Evolutionary conservation across 1,284 basidiomycete species (phyloP).

Genomic region (Cystobasidiaceae sp.): DNA sequence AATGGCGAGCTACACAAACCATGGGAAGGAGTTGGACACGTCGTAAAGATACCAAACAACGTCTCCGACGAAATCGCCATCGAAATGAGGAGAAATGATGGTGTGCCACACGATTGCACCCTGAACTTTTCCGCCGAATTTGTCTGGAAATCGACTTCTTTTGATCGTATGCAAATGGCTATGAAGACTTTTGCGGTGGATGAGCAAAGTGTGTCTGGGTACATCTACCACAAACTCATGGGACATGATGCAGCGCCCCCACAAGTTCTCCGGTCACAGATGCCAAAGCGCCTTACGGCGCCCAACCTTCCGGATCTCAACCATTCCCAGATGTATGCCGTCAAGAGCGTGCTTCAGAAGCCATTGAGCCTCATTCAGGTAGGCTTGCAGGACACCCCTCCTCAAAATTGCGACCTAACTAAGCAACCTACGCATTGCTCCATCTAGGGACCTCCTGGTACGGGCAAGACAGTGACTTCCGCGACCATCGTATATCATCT

Average conservation of each 20-base stretch:
- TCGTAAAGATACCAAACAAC: conserved; percentile 99
- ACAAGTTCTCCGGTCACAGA: conserved; percentile 72
- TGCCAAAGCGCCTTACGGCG: conserved; percentile 94
- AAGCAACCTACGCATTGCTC: not conserved
- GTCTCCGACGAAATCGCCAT: conserved; percentile 96
- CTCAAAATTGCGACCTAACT: not conserved
- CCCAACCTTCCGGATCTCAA: conserved; percentile 97
- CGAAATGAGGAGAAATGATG: conserved; percentile 82
- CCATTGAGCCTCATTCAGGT: conserved; percentile 92
- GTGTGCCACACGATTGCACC: conserved; percentile 86
- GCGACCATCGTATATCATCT: conserved; percentile 98
- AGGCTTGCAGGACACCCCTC: conserved; percentile 25
- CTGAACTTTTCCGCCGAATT: conserved; percentile 96
- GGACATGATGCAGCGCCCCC: conserved; percentile 87
- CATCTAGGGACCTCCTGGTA: conserved; percentile 81
- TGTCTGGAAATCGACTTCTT: conserved; percentile 99
- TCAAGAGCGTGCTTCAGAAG: conserved; percentile 96
- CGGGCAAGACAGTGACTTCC: conserved; percentile 99
- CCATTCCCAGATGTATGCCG: conserved; percentile 98
- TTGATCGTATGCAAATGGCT: conserved; percentile 96
- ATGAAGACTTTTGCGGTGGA: conserved; percentile 99
- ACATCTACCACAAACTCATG: conserved; percentile 97
- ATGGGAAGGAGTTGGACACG: conserved; percentile 97
- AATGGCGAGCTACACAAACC: conserved; percentile 78
- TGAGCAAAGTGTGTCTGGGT: conserved; percentile 97